Base-by-base conservation (phyloP, 257 asterid species). In the Striga asiatica region DNA sequence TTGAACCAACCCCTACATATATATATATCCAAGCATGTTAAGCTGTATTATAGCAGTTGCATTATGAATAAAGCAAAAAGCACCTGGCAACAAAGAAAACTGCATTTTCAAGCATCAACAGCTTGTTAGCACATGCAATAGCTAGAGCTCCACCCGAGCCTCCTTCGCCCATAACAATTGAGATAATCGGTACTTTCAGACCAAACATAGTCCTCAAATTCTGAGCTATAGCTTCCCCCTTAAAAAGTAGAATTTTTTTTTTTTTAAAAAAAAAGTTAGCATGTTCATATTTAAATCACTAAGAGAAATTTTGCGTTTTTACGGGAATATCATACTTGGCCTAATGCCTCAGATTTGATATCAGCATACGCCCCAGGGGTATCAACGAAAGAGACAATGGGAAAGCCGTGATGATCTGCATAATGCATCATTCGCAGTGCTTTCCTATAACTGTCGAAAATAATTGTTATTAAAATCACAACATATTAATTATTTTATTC, bases 111-210 rank as follows among this genome's bases (percentile, higher is more conserved):
- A 92, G 95, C 98, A 92, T 87, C 54, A 87, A 60, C 51, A 92
- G 70, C 81, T 84, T 88, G 78, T 92, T 92, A 65, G 84, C 94
- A 71, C 98, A 92, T 65, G 84, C 97, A 78, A 92, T 87, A 51
- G 98, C 98, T 70, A 92, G 77, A 75, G 98, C 98, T 66, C 98
- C 98, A 75, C 98, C 98, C 38, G 98, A 92, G 31, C 98, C 98
- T 53, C 98, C 98, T 84, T 92, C 98, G 16, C 98, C 98, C 5
- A 92, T 74, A 61, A 92, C 89, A 73, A 92, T 80, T 25, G 97
- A 84, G 56, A 92, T 50, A 59, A 92, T 66, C 59, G 98, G 98
- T 50, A 92, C 98, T 74, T 84, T 88, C 73, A 92, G 74, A 71
- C 98, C 98, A 80, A 87, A 92, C 98, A 92, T 92, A 65, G 88